Evolutionary conservation across 1,284 basidiomycete species (phyloP), one percentile per base, ranked within the genome.

Genomic region (Phylloboletellus chloephorus): DNA sequence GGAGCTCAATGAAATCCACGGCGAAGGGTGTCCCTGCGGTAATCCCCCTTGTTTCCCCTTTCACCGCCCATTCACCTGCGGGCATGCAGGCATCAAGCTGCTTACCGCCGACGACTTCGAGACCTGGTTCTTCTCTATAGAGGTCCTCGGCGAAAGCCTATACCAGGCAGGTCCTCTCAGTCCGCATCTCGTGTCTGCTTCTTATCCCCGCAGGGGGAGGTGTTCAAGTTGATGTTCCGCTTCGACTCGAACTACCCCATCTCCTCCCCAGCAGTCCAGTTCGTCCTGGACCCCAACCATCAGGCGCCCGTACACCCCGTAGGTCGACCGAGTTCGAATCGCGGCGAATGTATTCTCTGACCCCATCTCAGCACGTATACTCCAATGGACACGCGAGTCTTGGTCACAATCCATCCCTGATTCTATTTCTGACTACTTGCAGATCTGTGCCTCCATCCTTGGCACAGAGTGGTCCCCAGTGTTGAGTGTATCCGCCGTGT

Each of bases 381-480:
- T 87, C 84, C 7, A 89, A 89, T 57, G 86, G 86, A 34, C 86
- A 88, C 69, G 86, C 87, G 64, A 51, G 79, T 66, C 38, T 41
- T 29, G 22, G 25, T 48, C 10, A 22, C 24, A 13, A 17, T 7
- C 22, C 10, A 23, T 26, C 21, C 11, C 37, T 28, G 31, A 29
- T 32, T 44, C 38, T 49, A 41, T 39, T 29, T 52, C 31, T 50
- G 39, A 53, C 36, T 37, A 10, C 19, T 16, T 23, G 7, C 34
- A 88, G 82, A 88, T 88, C 52, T 89, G 87, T 53, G 87, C 86
- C 15, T 88, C 86, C 17, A 89, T 90, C 49, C 74, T 90, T 5
- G 87, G 86, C 12, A 85, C 76, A 51, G 86, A 89, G 52, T 90
- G 87, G 88, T 88, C 85, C 15, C 88, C 88, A 1, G 87, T 89